Percentiles rank a stretch among this genome's conserved stretches.
Conservation (phyloP, 768 basidiomycete species). For the Goffeauzyma gilvescens region DNA sequence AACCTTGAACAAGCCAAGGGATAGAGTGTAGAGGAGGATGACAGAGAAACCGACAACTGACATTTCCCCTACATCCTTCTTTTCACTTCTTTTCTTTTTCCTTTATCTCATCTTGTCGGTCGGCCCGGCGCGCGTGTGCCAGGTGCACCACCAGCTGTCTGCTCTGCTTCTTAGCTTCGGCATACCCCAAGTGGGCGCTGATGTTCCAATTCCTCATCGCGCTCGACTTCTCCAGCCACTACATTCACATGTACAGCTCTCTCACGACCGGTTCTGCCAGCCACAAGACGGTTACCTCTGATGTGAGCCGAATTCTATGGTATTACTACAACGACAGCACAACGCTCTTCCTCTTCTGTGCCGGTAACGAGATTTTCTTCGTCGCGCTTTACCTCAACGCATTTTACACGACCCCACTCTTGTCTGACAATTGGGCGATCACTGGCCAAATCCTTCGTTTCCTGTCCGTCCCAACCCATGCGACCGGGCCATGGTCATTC, state of each 20-base stretch:
- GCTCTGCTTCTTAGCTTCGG: constrained; percentile 77
- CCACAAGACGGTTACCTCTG: constrained; percentile 80
- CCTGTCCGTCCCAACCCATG: constrained; percentile 11
- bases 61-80: not conserved
- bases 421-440: constrained; percentile 37
- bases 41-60: too few species aligned
- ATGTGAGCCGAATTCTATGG: constrained; percentile 79
- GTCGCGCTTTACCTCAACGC: constrained; percentile 85
- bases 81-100: too few species aligned
- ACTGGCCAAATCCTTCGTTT: constrained; percentile 15
- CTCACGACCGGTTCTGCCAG: constrained; percentile 81
- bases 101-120: not conserved
- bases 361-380: constrained; percentile 88
- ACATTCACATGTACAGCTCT: constrained; percentile 99
- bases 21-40: too few species aligned
- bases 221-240: constrained; percentile 92
- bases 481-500: constrained; percentile 18
- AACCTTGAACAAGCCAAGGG: too few species aligned
- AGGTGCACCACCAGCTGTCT: constrained; percentile 94
- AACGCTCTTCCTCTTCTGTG: constrained; percentile 79
- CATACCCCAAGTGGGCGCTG: constrained; percentile 66
- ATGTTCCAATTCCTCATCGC: constrained; percentile 88
- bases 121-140: too few species aligned
- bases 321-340: constrained; percentile 87
- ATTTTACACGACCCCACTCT: constrained; percentile 49